Conservation (phyloP, 352 stramenopile species). For the Plasmopara halstedii region DNA sequence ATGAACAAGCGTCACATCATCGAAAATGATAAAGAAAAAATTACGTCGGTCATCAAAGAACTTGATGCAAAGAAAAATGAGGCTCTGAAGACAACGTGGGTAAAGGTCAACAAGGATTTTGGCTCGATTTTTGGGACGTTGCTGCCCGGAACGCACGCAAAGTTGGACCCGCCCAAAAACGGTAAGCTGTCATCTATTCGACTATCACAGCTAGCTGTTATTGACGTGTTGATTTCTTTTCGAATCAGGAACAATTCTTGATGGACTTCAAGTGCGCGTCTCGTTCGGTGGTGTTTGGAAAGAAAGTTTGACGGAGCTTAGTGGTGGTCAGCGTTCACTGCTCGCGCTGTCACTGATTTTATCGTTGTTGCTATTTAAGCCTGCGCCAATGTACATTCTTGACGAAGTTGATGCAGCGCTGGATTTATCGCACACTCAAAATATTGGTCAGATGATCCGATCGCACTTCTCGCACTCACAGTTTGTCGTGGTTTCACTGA, state of each 20-base stretch:
- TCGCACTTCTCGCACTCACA: slow-evolving; percentile 99
- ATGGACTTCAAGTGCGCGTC: slow-evolving; percentile 98
- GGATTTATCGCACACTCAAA: slow-evolving; percentile 99
- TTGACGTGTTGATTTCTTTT: not conserved
- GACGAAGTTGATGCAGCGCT: slow-evolving; percentile 99
- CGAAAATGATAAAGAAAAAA: slow-evolving; percentile 99
- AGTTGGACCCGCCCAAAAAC: slow-evolving; percentile 95
- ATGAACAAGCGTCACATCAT: slow-evolving; percentile 98
- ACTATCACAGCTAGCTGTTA: not conserved
- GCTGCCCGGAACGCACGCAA: slow-evolving; percentile 94
- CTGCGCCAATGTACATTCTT: slow-evolving; percentile 99
- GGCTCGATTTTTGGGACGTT: slow-evolving; percentile 99
- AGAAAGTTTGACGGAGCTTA: slow-evolving; percentile 98
- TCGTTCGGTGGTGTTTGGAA: slow-evolving; percentile 99
- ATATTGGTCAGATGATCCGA: slow-evolving; percentile 99
- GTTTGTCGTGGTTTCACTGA: slow-evolving; percentile 99
- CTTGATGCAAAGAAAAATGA: slow-evolving; percentile 99
- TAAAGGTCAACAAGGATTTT: slow-evolving; percentile 99
- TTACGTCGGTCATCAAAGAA: slow-evolving; percentile 98
- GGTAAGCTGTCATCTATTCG: slow-evolving; percentile 25
- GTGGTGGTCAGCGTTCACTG: slow-evolving; percentile 98
- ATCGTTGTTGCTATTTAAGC: slow-evolving; percentile 97
- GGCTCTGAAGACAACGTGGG: slow-evolving; percentile 94
- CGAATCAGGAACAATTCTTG: slow-evolving; percentile 64
- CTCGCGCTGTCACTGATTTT: slow-evolving; percentile 98